phyloP scores from a whole-genome alignment of 225 moss, liverwort and hornwort genomes.

The Polytrichum commune region DNA sequence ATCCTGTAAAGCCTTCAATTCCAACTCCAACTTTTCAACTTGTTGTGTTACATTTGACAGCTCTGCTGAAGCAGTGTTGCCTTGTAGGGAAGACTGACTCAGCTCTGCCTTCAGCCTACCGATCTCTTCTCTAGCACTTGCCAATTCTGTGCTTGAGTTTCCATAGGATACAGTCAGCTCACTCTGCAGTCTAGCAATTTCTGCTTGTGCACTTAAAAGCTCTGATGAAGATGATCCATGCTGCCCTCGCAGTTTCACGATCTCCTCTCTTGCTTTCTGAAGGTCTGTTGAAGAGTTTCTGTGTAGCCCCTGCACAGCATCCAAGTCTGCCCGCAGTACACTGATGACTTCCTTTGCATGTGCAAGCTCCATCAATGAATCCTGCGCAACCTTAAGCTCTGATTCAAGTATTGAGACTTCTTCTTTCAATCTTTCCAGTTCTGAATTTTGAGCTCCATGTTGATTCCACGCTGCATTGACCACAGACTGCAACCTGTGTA shows the following conservation, averaged over 20 bases:
- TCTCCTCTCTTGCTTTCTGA: conserved; percentile 22
- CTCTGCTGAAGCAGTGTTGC: conserved; percentile 32
- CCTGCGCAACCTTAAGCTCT: conserved; percentile 35
- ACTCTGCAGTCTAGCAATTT: conserved; percentile 32
- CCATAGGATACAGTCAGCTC: conserved; percentile 3
- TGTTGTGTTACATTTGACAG: conserved; percentile 27
- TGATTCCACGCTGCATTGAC: conserved; percentile 38
- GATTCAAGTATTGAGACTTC: conserved; percentile 19
- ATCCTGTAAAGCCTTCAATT: conserved; percentile 29
- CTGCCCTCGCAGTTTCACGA: conserved; percentile 21
- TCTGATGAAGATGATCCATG: conserved; percentile 21
- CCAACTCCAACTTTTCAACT: conserved; percentile 27
- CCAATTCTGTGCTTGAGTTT: conserved; percentile 15
- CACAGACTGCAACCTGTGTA: conserved; percentile 42
- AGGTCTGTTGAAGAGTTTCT: conserved; percentile 18
- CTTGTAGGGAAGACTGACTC: conserved; percentile 15
- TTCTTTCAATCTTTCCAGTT: conserved; percentile 41
- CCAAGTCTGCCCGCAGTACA: conserved; percentile 26
- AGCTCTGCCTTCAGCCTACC: conserved; percentile 19
- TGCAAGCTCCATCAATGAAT: conserved; percentile 27
- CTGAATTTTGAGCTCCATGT: conserved; percentile 24
- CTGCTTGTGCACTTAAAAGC: conserved; percentile 23
- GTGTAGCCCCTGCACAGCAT: conserved; percentile 19
- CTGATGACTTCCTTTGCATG: conserved; percentile 31
- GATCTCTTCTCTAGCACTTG: conserved; percentile 17